These are phyloP conservation scores for Clathrus columnatus DNA, from an alignment of 768 basidiomycete genomes.

Conservation along the genomic window DNA sequence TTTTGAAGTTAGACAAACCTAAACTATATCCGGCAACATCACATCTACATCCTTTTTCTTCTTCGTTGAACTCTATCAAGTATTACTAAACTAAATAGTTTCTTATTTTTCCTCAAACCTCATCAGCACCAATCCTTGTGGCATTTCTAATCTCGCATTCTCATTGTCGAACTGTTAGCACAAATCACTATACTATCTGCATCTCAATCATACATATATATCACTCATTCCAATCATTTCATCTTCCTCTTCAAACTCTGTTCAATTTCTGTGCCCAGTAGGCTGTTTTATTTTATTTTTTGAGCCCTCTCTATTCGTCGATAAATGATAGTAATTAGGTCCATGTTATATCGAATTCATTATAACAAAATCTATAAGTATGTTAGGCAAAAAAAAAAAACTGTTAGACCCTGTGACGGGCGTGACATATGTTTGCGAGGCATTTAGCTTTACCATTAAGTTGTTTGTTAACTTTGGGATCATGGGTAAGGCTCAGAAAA, in stretches of 20 bases:
- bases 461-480: no score
- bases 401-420: neutral
- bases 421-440: neutral
- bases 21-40: neutral
- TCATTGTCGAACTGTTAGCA: neutral
- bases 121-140: neutral
- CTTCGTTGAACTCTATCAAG: neutral
- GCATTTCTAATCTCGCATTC: neutral
- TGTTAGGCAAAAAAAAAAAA: neutral
- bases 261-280: no score
- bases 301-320: no score
- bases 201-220: neutral
- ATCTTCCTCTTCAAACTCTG: neutral
- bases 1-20: neutral
- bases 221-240: neutral
- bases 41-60: neutral
- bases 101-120: neutral
- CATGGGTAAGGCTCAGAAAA: slow-evolving; percentile 95
- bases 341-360: no score
- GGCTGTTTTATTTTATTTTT: no score
- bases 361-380: no score
- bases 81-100: neutral
- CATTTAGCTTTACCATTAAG: no score
- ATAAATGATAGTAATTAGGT: no score
- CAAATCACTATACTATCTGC: neutral